Evolutionary conservation across 495 filamentous ascomycete genomes (phyloP), one percentile per base, ranked within the genome.

Genomic region (Annulohypoxylon nitens): DNA sequence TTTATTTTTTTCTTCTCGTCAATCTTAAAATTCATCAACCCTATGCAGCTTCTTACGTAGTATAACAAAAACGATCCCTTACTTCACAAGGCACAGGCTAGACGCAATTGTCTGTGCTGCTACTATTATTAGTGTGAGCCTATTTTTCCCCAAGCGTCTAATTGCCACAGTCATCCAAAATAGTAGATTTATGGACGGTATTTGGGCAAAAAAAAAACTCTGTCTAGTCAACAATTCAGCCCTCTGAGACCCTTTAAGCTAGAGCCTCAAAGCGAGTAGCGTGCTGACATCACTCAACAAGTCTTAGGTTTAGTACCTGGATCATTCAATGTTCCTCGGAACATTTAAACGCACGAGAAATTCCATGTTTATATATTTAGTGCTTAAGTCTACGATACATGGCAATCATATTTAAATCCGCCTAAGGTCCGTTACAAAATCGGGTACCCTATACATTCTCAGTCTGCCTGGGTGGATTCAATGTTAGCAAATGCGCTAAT

Each of bases 291-390:
- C 58, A 67, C 39, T 53, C 47, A 43, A 67, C 63, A 47, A 25
- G 51, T 60, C 61, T 54, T 51, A 65, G 36, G 60, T 65, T 70
- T 26, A 54, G 68, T 65, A 20, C 61, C 68, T 70, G 68, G 41
- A 47, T 68, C 60, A 30, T 57, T 30, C 30, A 30, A 30, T 30
- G 30, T 30, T 55, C 34, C 18, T 60, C 45, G 43, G 33, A 11
- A 37, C 11, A 43, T 50, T 50, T 50, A 53, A 53, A 54, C 25
- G 11, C 53, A 23, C 20, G 53, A 34, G 20, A 23, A 43, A 51
- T 20, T 8, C 33, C 14, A 16, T 4, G 9, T 25, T 51, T 51
- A 20, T 2, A 26, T 3, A 11, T 55, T 45, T 57, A 23, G 43
- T 64, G 61, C 48, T 65, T 55, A 11, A 41, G 61, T 43, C 47